Evolutionary conservation across 768 basidiomycete genomes (phyloP).

Genomic region (Peribolospora kevripleyi): DNA sequence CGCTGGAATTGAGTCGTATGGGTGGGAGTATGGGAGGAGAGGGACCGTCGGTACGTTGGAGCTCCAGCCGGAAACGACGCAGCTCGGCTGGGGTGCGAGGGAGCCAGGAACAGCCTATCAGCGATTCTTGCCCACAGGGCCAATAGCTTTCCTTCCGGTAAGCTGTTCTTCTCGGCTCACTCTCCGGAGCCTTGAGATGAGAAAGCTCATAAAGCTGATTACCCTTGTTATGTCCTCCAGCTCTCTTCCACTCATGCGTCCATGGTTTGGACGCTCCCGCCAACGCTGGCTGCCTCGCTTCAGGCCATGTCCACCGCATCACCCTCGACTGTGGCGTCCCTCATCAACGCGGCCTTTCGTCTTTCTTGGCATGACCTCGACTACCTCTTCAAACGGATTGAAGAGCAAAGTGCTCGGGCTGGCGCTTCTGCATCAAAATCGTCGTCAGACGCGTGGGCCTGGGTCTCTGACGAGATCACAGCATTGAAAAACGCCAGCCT

Average conservation of each 20-base stretch:
- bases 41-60: slow-evolving; percentile 71
- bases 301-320: slow-evolving; percentile 33
- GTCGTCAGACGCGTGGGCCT: background rate
- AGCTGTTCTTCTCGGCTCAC: background rate
- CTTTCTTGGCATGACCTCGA: slow-evolving; percentile 48
- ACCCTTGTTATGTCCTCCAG: background rate
- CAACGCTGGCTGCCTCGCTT: slow-evolving; percentile 45
- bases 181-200: background rate
- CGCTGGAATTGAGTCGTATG: slow-evolving; percentile 61
- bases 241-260: slow-evolving; percentile 44
- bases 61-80: slow-evolving; percentile 33
- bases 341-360: slow-evolving; percentile 82
- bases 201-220: background rate
- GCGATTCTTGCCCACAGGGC: slow-evolving; percentile 80
- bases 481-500: slow-evolving; percentile 23
- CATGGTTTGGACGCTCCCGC: slow-evolving; percentile 81
- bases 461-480: background rate
- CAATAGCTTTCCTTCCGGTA: slow-evolving; percentile 71
- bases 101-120: slow-evolving; percentile 65
- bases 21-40: slow-evolving; percentile 73
- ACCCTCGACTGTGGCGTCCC: slow-evolving; percentile 29
- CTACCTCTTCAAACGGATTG: slow-evolving; percentile 22
- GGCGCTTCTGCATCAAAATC: slow-evolving; percentile 31
- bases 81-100: slow-evolving; percentile 21
- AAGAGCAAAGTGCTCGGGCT: slow-evolving; percentile 20